Evolutionary conservation across 78 protist genomes (phyloP).

Genomic region (Polysphondylium violaceum): DNA sequence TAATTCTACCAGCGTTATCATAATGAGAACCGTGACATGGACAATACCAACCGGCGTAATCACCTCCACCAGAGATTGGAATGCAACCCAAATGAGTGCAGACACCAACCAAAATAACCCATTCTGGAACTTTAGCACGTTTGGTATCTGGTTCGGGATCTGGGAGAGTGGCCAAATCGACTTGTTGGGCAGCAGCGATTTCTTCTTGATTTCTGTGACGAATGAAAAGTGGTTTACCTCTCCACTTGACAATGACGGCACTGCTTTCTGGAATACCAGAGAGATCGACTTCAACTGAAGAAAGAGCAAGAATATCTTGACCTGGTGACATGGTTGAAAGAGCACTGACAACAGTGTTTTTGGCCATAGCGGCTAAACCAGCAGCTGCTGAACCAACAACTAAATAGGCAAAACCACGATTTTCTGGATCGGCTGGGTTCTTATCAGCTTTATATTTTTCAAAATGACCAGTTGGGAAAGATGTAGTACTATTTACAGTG

Average conservation of each 20-base stretch:
- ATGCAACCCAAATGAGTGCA: conserved; percentile 99
- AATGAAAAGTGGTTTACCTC: conserved; percentile 94
- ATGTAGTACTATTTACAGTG: conserved; percentile 43
- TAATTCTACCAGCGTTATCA: conserved; percentile 97
- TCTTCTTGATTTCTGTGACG: conserved; percentile 85
- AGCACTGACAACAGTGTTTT: conserved; percentile 75
- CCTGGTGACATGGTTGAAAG: conserved; percentile 77
- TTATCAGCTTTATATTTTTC: conserved; percentile 49
- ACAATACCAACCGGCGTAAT: conserved; percentile 97
- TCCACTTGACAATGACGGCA: conserved; percentile 88
- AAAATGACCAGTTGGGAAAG: conserved; percentile 60
- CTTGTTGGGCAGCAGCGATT: conserved; percentile 48
- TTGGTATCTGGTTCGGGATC: conserved; percentile 71
- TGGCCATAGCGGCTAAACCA: conserved; percentile 77
- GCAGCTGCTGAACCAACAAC: conserved; percentile 81
- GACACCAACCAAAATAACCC: conserved; percentile 94
- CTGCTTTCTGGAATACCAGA: conserved; percentile 73
- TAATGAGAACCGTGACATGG: conserved; percentile 99
- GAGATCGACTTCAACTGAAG: conserved; percentile 89
- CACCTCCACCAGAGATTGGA: conserved; percentile 95
- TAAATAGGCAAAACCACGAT: conserved; percentile 76
- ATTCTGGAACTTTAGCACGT: conserved; percentile 89
- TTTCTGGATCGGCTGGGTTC: conserved; percentile 39
- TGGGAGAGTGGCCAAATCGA: conserved; percentile 35
- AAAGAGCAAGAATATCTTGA: conserved; percentile 87